Percentiles rank a stretch among this genome's conserved stretches.
These are phyloP conservation scores for Corylus heterophylla DNA, from an alignment of 306 rosid genomes.

Conservation along the genomic window DNA sequence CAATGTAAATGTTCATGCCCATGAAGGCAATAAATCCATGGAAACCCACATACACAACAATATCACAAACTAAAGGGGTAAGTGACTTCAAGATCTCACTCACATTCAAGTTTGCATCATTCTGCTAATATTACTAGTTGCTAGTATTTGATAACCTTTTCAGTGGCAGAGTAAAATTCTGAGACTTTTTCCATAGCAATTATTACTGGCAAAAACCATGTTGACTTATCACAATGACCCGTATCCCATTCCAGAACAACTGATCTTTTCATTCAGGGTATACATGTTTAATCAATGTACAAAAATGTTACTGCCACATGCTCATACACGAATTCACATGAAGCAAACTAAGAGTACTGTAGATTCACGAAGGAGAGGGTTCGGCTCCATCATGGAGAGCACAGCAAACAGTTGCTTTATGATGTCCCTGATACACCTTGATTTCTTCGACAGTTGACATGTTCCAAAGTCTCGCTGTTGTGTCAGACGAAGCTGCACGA, in stretches of 20 bases:
- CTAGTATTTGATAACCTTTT: not conserved
- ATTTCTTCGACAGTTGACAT: constrained; percentile 85
- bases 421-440: constrained; percentile 89
- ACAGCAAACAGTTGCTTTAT: constrained; percentile 91
- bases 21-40: too few species aligned
- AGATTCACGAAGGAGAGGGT: constrained; percentile 53
- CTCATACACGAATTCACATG: not conserved
- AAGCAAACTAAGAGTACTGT: not conserved
- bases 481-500: constrained; percentile 84
- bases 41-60: not conserved
- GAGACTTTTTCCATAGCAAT: too few species aligned
- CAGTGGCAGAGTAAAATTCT: not conserved
- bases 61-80: not conserved
- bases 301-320: not conserved
- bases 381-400: constrained; percentile 98
- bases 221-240: not conserved
- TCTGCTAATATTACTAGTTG: not conserved
- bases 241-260: not conserved
- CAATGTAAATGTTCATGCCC: too few species aligned
- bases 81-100: not conserved
- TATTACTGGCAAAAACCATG: not conserved
- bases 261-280: not conserved
- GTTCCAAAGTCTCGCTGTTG: constrained; percentile 96
- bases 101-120: not conserved
- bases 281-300: not conserved